A percentile compares a stretch with the other conserved stretches of the same genome.
phyloP scores from a whole-genome alignment of 176 grass and related monocot genomes.

The Zea luxurians region DNA sequence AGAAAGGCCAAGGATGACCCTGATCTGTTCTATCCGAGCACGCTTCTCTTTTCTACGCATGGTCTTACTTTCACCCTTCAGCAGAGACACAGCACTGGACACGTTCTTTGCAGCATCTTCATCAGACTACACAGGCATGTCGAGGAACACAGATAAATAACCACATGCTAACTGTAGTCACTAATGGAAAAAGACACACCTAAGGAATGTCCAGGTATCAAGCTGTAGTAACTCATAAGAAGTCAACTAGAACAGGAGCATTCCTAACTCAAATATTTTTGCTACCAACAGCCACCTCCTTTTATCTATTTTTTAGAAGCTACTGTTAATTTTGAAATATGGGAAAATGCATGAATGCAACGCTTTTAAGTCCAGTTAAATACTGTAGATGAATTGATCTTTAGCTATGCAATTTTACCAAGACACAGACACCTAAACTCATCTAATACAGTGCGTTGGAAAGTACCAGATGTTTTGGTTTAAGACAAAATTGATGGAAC shows the following conservation, averaged over 20 bases:
- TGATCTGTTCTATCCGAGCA: slow-evolving; percentile 95
- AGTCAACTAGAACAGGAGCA: slow-evolving; percentile 1
- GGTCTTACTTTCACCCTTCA: slow-evolving; percentile 83
- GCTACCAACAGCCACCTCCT: neutral
- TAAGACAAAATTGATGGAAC: neutral
- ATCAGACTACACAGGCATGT: slow-evolving; percentile 43
- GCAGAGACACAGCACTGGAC: slow-evolving; percentile 65
- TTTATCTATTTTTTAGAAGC: neutral
- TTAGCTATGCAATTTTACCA: neutral
- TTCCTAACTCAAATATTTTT: slow-evolving; percentile 20
- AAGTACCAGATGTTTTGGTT: slow-evolving; percentile 10
- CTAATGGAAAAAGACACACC: slow-evolving; percentile 22
- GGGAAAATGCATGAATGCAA: neutral
- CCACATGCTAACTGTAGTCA: neutral
- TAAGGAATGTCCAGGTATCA: slow-evolving; percentile 1
- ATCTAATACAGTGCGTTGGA: neutral
- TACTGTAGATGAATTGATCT: neutral
- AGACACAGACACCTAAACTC: slow-evolving; percentile 5
- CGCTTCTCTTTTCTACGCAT: slow-evolving; percentile 96
- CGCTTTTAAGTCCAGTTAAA: slow-evolving; percentile 6
- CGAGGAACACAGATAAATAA: slow-evolving; percentile 36
- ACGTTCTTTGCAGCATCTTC: slow-evolving; percentile 60
- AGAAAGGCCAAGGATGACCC: slow-evolving; percentile 92
- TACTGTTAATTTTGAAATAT: neutral
- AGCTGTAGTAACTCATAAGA: slow-evolving; percentile 15